These are phyloP conservation scores for Pistacia vera DNA, from an alignment of 345 rosid genomes.

Conservation along the genomic window DNA sequence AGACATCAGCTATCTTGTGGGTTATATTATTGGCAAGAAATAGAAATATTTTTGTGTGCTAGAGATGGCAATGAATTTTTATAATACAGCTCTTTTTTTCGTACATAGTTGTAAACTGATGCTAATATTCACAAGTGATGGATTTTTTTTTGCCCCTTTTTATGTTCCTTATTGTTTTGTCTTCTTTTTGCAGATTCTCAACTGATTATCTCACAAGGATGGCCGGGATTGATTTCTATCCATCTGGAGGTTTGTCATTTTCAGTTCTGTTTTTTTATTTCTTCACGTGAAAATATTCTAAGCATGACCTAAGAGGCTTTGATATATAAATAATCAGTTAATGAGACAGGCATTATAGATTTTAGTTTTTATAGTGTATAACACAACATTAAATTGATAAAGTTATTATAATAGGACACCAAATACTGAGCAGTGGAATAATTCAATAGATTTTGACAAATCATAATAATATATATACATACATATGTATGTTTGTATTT, in stretches of 20 bases:
- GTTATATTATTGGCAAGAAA: neutral
- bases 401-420: neutral
- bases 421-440: neutral
- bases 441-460: too few species aligned
- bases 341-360: neutral
- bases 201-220: constrained; percentile 62
- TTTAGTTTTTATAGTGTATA: neutral
- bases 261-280: neutral
- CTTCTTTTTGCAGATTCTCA: constrained; percentile 46
- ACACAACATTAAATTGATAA: neutral
- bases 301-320: constrained; percentile 1
- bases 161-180: constrained; percentile 6
- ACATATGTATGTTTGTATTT: too few species aligned
- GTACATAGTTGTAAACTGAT: neutral
- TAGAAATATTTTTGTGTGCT: neutral
- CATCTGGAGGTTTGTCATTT: constrained; percentile 65
- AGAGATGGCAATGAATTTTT: neutral
- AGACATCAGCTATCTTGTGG: neutral
- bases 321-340: neutral
- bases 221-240: constrained; percentile 73
- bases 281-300: neutral
- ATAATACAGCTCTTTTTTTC: neutral
- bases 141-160: neutral
- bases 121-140: neutral
- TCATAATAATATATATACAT: too few species aligned